These are phyloP conservation scores for Spergularia bocconei DNA, from an alignment of 148 eudicot genomes.

Conservation along the genomic window DNA sequence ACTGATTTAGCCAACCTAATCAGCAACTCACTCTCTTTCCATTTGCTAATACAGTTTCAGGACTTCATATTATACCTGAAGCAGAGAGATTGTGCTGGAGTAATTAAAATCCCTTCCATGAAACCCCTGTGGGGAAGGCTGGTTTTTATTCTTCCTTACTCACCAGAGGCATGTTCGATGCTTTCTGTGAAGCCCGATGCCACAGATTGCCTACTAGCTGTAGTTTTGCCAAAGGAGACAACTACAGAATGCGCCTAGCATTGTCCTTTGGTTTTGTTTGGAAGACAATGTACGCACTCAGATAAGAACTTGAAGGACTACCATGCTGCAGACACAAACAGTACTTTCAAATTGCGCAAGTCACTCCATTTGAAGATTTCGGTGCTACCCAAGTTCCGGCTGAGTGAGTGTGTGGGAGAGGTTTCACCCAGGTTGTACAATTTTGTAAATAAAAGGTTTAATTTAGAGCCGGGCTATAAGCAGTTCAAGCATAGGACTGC, in stretches of 20 bases:
- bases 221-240: constrained; percentile 83
- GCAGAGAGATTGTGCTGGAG: constrained; percentile 97
- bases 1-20: background rate
- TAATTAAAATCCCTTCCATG: constrained; percentile 73
- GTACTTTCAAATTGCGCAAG: too few species aligned
- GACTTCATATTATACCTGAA: constrained; percentile 84
- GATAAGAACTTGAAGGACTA: too few species aligned
- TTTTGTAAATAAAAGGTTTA: too few species aligned
- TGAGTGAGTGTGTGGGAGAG: too few species aligned
- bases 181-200: constrained; percentile 55
- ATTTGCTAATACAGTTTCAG: constrained; percentile 59
- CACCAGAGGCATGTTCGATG: constrained; percentile 66
- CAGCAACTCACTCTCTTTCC: constrained; percentile 13
- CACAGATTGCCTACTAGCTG: constrained; percentile 70
- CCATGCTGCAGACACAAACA: too few species aligned
- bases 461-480: too few species aligned
- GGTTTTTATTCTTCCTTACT: constrained; percentile 82
- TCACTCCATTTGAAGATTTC: too few species aligned
- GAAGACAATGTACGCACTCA: background rate
- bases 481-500: too few species aligned
- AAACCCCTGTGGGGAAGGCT: constrained; percentile 75
- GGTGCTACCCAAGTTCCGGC: too few species aligned
- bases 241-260: constrained; percentile 50
- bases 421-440: too few species aligned
- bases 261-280: background rate